Percentiles rank a stretch among this genome's conserved stretches.
These are phyloP conservation scores for Onygenales sp. DNA, from an alignment of 2,329 filamentous ascomycete species.

Conservation along the genomic window DNA sequence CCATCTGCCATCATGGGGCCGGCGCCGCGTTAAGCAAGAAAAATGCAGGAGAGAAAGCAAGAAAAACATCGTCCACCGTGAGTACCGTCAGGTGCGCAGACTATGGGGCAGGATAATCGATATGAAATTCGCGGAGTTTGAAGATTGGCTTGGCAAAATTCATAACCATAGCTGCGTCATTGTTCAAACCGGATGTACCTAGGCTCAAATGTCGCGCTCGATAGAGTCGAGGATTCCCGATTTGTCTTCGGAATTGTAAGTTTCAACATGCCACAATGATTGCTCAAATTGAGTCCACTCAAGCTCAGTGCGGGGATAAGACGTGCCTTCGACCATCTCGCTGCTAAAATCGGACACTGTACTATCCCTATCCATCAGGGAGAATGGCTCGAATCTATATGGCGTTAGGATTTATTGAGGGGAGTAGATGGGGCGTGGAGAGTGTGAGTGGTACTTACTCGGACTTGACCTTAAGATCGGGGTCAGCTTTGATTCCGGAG, in stretches of 20 bases:
- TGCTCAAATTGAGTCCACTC: constrained; percentile 2
- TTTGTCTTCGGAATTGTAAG: constrained; percentile 3
- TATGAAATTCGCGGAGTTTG: neutral
- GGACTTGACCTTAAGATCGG: neutral
- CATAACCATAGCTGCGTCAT: neutral
- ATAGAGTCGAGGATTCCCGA: neutral
- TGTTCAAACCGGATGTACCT: neutral
- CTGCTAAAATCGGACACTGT: constrained; percentile 2
- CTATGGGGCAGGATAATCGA: too few species aligned
- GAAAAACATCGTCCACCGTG: neutral
- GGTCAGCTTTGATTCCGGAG: neutral
- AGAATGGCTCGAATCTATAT: neutral
- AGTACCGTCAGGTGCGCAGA: too few species aligned
- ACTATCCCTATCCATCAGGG: too few species aligned
- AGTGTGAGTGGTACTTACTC: neutral
- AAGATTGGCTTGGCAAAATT: neutral
- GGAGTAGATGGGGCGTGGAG: neutral
- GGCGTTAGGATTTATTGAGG: neutral
- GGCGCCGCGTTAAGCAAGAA: neutral
- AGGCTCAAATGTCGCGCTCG: neutral
- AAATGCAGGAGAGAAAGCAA: neutral
- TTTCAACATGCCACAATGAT: constrained; percentile 1
- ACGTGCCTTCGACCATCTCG: constrained; percentile 10
- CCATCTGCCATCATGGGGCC: neutral
- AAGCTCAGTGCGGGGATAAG: constrained; percentile 4